Conservation (phyloP, 2,329 filamentous ascomycete species). For the Ophiocordyceps unilateralis region DNA sequence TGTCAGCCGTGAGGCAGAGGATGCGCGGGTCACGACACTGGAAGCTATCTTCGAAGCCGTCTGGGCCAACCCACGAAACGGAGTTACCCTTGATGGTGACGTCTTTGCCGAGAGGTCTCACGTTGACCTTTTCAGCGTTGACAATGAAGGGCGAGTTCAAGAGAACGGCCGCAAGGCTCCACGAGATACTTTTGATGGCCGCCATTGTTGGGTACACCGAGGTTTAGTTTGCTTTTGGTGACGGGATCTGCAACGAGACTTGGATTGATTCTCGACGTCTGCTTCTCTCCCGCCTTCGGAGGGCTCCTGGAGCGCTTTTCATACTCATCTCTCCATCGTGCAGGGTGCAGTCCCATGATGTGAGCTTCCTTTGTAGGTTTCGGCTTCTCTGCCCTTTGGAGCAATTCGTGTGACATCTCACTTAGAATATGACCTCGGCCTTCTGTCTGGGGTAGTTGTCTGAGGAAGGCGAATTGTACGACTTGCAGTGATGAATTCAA, state of each 20-base stretch:
- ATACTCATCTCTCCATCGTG: neutral
- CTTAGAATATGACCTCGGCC: neutral
- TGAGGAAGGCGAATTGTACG: neutral
- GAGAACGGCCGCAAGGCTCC: neutral
- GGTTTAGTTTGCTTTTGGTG: too few relatives aligned
- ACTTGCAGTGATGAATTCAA: neutral
- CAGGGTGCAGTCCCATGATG: neutral
- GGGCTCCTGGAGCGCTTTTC: neutral
- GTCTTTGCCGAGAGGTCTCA: neutral
- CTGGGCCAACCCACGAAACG: neutral
- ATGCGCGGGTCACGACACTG: neutral
- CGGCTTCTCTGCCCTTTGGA: neutral
- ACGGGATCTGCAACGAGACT: too few relatives aligned
- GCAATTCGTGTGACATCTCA: neutral
- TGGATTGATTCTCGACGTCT: too few relatives aligned
- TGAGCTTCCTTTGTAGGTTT: neutral
- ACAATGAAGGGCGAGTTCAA: neutral
- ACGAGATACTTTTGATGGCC: neutral
- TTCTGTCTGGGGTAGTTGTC: neutral
- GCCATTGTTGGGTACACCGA: neutral
- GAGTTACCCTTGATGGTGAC: neutral
- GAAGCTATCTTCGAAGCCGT: neutral
- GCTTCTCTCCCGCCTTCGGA: neutral
- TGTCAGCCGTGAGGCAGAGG: slow-evolving; percentile 1
- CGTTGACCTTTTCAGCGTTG: neutral